A percentile compares a stretch with the other conserved stretches of the same genome.
Evolutionary conservation across 73 alveolate genomes (phyloP).

Genomic region (Tetrahymena thermophila): DNA sequence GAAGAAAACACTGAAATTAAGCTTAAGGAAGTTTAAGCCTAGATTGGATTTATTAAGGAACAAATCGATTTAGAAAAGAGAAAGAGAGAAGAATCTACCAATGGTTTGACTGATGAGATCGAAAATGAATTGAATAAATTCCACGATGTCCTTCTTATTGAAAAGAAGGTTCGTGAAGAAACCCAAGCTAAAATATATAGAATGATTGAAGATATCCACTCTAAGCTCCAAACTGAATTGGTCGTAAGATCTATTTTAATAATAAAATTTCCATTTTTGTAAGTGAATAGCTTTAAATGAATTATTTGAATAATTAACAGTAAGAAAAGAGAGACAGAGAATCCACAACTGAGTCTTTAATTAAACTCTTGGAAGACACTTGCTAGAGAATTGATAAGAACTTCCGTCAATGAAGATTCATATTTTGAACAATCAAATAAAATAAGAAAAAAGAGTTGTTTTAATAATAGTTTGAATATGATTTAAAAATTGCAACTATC

Average conservation of each 20-base stretch:
- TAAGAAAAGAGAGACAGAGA: constrained; percentile 2
- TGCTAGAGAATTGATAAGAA: background rate
- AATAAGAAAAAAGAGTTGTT: background rate
- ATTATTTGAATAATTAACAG: background rate
- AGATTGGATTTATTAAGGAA: background rate
- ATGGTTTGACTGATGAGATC: background rate
- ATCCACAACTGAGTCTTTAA: background rate
- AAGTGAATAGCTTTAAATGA: background rate
- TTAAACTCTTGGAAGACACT: background rate
- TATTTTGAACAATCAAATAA: background rate
- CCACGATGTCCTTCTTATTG: background rate
- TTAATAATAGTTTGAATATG: background rate
- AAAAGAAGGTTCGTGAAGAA: constrained; percentile 1
- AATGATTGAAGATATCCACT: background rate
- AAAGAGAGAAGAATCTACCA: constrained; percentile 1
- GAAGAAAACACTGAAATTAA: background rate
- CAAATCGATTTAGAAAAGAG: background rate
- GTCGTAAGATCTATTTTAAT: background rate
- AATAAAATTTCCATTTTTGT: background rate
- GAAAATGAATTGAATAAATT: background rate
- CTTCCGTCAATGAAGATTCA: background rate
- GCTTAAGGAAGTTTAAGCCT: background rate
- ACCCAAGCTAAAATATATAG: background rate
- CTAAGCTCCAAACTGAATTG: background rate
- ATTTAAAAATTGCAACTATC: background rate